Conservation (phyloP, 2,329 filamentous ascomycete genomes). For the Diplodia intermedia region DNA sequence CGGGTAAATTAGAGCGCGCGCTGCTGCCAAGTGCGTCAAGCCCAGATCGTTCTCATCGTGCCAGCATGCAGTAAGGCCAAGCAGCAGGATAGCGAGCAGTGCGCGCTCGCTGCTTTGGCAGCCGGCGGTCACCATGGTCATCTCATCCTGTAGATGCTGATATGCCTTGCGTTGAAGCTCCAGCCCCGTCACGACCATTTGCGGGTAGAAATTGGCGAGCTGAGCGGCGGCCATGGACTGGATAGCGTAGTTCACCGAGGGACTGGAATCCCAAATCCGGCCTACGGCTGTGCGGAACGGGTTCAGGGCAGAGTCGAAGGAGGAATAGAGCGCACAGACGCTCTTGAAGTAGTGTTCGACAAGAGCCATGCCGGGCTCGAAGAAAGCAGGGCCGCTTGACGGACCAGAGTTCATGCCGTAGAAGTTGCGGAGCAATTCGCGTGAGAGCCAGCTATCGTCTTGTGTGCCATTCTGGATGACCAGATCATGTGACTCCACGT, state of each 20-base stretch:
- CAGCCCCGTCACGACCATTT: slow-evolving; percentile 58
- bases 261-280: slow-evolving; percentile 64
- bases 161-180: slow-evolving; percentile 62
- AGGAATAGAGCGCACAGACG: slow-evolving; percentile 68
- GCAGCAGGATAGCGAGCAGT: slow-evolving; percentile 63
- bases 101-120: slow-evolving; percentile 57
- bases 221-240: slow-evolving; percentile 70
- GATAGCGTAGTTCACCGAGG: slow-evolving; percentile 66
- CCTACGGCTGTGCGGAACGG: slow-evolving; percentile 66
- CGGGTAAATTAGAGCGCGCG: slow-evolving; percentile 52
- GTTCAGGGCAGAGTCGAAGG: slow-evolving; percentile 68
- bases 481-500: slow-evolving; percentile 15
- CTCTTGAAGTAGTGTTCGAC: slow-evolving; percentile 71
- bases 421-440: slow-evolving; percentile 18
- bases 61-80: slow-evolving; percentile 67
- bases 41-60: slow-evolving; percentile 64
- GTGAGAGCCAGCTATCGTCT: slow-evolving; percentile 13
- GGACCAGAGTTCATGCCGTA: background rate
- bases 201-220: slow-evolving; percentile 63
- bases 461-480: slow-evolving; percentile 1
- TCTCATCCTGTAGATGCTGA: slow-evolving; percentile 58
- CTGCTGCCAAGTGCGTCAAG: slow-evolving; percentile 59
- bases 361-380: slow-evolving; percentile 61
- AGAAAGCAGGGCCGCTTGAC: slow-evolving; percentile 34
- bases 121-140: slow-evolving; percentile 52